A percentile compares a stretch with the other conserved stretches of the same genome.
Evolutionary conservation across 208 protist genomes (phyloP).

Genomic region (Acanthamoeba triangularis): DNA sequence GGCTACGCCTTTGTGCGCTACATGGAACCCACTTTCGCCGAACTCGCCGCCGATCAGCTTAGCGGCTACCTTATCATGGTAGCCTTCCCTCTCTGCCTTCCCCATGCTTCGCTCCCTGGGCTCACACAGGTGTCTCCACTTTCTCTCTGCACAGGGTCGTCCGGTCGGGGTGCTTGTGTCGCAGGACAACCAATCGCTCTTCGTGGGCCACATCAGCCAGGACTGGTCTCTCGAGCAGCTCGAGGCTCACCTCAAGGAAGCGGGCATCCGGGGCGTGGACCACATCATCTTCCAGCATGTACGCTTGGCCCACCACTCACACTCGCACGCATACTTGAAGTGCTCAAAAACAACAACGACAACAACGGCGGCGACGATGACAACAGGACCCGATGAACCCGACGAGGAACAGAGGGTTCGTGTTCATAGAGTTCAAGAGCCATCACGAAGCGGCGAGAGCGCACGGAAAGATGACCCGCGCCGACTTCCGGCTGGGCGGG

Average conservation of each 20-base stretch:
- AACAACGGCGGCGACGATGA: too few relatives aligned
- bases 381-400: neutral
- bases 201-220: conserved; percentile 70
- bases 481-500: conserved; percentile 31
- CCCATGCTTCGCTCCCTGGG: neutral
- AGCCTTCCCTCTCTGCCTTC: neutral
- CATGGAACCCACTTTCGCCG: conserved; percentile 33
- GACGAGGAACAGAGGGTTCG: conserved; percentile 28
- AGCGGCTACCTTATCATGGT: conserved; percentile 52
- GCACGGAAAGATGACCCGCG: conserved; percentile 61
- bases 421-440: conserved; percentile 63
- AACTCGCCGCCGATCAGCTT: conserved; percentile 62
- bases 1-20: conserved; percentile 71
- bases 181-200: conserved; percentile 72
- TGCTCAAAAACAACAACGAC: too few relatives aligned
- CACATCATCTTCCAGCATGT: conserved; percentile 61
- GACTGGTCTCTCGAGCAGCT: conserved; percentile 51
- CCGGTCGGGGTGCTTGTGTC: conserved; percentile 60
- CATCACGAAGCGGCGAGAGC: conserved; percentile 60
- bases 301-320: neutral
- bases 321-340: neutral
- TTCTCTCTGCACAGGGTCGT: neutral
- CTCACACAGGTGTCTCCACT: too few relatives aligned
- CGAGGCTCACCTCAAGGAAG: conserved; percentile 6
- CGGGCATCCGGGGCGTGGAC: conserved; percentile 9